These are phyloP conservation scores for Neospermospora avenae DNA, from an alignment of 2,329 filamentous ascomycete species.

Conservation along the genomic window DNA sequence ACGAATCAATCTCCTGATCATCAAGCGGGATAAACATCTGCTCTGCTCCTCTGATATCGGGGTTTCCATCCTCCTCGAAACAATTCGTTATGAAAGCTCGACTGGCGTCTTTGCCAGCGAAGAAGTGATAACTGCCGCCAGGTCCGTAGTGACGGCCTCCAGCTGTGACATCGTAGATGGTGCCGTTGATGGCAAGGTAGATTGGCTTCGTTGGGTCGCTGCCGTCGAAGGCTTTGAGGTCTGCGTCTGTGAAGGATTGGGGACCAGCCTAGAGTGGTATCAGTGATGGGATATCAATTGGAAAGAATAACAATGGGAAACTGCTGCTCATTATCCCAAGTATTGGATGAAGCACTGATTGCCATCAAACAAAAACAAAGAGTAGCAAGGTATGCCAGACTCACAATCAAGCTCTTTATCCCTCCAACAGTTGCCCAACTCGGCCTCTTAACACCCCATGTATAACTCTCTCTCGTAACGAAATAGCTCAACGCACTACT, in stretches of 20 bases:
- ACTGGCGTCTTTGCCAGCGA: constrained; percentile 81
- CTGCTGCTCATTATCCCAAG: no score
- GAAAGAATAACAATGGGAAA: no score
- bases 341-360: no score
- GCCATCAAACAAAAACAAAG: no score
- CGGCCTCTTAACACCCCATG: constrained; percentile 31
- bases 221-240: constrained; percentile 77
- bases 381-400: background rate
- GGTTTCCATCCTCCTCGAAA: constrained; percentile 73
- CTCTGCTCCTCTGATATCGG: constrained; percentile 84
- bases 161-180: constrained; percentile 77
- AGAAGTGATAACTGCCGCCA: constrained; percentile 81
- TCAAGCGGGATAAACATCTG: constrained; percentile 73
- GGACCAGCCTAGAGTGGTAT: constrained; percentile 48
- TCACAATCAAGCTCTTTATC: constrained; percentile 29
- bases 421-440: constrained; percentile 24
- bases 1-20: constrained; percentile 57
- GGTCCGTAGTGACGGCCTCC: constrained; percentile 72
- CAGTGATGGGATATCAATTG: background rate
- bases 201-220: constrained; percentile 70
- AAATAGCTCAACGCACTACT: constrained; percentile 31
- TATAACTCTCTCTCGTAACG: constrained; percentile 31
- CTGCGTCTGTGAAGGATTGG: constrained; percentile 66
- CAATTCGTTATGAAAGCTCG: constrained; percentile 91
- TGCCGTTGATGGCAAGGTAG: constrained; percentile 86